Conservation (phyloP, 768 basidiomycete species). For the Leccinum longicurvipes region DNA sequence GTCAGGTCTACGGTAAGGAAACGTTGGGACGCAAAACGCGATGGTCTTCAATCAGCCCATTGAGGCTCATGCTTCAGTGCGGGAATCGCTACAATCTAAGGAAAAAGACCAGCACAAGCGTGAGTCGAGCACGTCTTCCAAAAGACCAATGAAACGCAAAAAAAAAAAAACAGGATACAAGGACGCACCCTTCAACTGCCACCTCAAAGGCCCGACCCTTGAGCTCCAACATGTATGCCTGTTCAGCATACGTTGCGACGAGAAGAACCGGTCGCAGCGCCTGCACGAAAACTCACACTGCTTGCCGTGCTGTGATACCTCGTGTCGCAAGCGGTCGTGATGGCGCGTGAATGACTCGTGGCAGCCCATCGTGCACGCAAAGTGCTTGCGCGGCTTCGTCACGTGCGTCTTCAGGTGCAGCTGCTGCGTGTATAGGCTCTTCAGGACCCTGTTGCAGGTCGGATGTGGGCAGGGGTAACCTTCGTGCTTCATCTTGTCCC, state of each 20-base stretch:
- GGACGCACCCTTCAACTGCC: too few species aligned
- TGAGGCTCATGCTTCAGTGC: neutral
- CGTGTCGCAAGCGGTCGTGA: slow-evolving; percentile 1
- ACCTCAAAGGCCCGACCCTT: too few species aligned
- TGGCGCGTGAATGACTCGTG: slow-evolving; percentile 1
- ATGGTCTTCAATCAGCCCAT: neutral
- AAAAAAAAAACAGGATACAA: neutral
- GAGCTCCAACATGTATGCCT: slow-evolving; percentile 3
- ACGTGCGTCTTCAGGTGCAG: neutral
- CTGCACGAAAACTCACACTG: slow-evolving; percentile 2
- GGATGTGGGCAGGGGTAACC: neutral
- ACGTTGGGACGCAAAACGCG: neutral
- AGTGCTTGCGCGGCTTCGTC: neutral
- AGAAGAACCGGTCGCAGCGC: slow-evolving; percentile 3
- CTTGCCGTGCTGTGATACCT: slow-evolving; percentile 1
- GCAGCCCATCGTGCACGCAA: slow-evolving; percentile 4
- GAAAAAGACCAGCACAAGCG: neutral
- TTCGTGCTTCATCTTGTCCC: neutral
- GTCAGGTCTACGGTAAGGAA: too few species aligned
- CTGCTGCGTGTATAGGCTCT: slow-evolving; percentile 1
- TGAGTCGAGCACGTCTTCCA: neutral
- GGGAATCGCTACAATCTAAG: neutral
- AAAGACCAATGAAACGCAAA: neutral
- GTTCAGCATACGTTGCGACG: slow-evolving; percentile 1
- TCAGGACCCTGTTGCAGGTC: neutral